A percentile compares a stretch with the other conserved stretches of the same genome.
These are phyloP conservation scores for Pseudogymnoascus pannorum DNA, from an alignment of 2,329 filamentous ascomycete genomes.

Conservation along the genomic window DNA sequence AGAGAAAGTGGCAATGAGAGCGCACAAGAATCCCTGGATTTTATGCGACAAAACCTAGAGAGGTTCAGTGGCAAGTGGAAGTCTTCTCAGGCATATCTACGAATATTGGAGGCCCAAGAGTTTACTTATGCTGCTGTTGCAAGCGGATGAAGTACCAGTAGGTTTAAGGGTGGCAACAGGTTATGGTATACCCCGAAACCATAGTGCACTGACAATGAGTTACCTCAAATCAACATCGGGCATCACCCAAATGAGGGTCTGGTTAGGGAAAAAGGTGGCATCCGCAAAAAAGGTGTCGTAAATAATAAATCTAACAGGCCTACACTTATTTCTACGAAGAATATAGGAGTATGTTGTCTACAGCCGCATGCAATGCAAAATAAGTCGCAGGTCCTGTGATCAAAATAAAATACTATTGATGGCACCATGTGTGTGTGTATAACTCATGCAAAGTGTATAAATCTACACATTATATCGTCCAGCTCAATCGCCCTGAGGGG, in stretches of 20 bases:
- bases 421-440: too few species aligned
- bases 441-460: not conserved
- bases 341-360: not conserved
- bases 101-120: conserved; percentile 32
- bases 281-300: not conserved
- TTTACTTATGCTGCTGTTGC: conserved; percentile 25
- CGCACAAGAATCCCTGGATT: conserved; percentile 26
- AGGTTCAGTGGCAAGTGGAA: conserved; percentile 30
- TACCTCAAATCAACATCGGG: not conserved
- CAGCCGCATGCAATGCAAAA: not conserved
- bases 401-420: not conserved
- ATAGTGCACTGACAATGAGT: not conserved
- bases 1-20: conserved; percentile 31
- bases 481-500: not conserved
- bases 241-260: not conserved
- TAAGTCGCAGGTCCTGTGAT: not conserved
- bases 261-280: not conserved
- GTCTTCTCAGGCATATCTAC: conserved; percentile 31
- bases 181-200: not conserved
- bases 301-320: not conserved
- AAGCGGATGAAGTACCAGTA: not conserved
- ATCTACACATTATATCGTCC: not conserved
- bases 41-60: conserved; percentile 26
- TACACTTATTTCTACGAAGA: not conserved
- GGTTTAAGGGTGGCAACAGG: not conserved